phyloP scores from a whole-genome alignment of 2,329 filamentous ascomycete genomes.

The Phyllosticta citriasiana region DNA sequence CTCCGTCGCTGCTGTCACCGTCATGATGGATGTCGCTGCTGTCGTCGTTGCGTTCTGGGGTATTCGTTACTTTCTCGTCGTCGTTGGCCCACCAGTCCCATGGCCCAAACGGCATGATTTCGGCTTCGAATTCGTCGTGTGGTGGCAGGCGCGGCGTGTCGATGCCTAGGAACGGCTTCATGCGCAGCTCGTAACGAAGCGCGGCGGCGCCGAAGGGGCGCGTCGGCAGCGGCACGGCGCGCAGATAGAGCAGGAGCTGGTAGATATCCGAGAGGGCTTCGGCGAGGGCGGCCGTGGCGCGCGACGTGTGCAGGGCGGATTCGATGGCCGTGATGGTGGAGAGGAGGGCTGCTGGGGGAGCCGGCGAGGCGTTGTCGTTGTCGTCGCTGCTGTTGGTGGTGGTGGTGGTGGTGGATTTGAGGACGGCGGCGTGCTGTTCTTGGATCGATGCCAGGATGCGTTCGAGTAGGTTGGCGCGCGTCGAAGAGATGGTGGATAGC shows the following conservation, averaged over 20 bases:
- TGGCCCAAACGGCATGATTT: conserved; percentile 22
- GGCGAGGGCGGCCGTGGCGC: background rate
- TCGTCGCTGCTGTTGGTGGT: too few species aligned
- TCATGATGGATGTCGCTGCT: background rate
- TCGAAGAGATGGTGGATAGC: conserved; percentile 19
- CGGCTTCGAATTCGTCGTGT: conserved; percentile 48
- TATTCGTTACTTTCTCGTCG: background rate
- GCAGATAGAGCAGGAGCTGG: conserved; percentile 51
- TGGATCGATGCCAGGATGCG: conserved; percentile 4
- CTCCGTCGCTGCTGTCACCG: background rate
- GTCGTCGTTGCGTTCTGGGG: background rate
- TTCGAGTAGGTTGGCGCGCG: conserved; percentile 12
- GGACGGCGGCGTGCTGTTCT: background rate
- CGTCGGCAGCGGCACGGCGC: conserved; percentile 39
- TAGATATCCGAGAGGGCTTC: conserved; percentile 33
- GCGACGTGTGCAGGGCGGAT: background rate
- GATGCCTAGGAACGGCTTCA: conserved; percentile 70
- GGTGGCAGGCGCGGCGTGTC: conserved; percentile 57
- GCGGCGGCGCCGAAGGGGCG: conserved; percentile 58
- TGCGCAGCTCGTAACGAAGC: conserved; percentile 71
- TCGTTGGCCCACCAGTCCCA: conserved; percentile 9
- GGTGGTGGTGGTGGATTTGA: background rate
- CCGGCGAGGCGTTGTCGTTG: background rate
- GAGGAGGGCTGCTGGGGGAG: background rate
- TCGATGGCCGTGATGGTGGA: background rate